These are phyloP conservation scores for Phytomonas francai DNA, from an alignment of 208 protist genomes.

Conservation along the genomic window DNA sequence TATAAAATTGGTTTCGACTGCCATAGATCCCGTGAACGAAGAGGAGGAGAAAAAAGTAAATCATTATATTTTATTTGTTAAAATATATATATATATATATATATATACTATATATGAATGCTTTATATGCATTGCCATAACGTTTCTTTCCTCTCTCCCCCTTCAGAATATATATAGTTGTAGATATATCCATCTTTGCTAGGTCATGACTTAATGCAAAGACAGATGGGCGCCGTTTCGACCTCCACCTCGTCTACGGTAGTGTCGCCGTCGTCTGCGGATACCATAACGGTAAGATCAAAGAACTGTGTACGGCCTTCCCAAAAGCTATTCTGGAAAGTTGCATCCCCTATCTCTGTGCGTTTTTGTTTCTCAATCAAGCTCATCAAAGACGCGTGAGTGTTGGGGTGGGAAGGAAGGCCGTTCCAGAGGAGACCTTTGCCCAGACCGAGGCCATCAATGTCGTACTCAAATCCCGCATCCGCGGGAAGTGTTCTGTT, in stretches of 20 bases:
- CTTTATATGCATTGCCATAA: background rate
- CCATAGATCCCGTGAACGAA: background rate
- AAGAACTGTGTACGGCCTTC: slow-evolving; percentile 69
- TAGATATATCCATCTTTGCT: background rate
- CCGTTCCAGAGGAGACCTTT: slow-evolving; percentile 84
- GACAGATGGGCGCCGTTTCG: slow-evolving; percentile 66
- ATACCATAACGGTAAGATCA: slow-evolving; percentile 66
- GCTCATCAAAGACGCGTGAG: slow-evolving; percentile 65
- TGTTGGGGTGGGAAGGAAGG: slow-evolving; percentile 54
- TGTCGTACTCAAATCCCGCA: slow-evolving; percentile 41
- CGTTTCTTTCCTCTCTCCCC: slow-evolving; percentile 3
- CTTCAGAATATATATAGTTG: background rate
- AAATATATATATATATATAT: slow-evolving; percentile 15
- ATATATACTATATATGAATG: slow-evolving; percentile 5
- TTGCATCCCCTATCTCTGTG: slow-evolving; percentile 30
- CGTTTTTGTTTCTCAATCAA: slow-evolving; percentile 78
- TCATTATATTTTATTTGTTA: slow-evolving; percentile 9
- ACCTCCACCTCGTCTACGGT: slow-evolving; percentile 79
- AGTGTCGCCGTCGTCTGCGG: slow-evolving; percentile 46
- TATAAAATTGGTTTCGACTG: background rate
- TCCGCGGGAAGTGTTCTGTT: slow-evolving; percentile 35
- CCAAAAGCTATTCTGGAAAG: slow-evolving; percentile 58
- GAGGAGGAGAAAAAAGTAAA: background rate
- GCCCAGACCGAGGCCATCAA: slow-evolving; percentile 74
- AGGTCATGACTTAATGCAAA: slow-evolving; percentile 32